Conservation (phyloP, 352 stramenopile species). For the Pythium biforme region DNA sequence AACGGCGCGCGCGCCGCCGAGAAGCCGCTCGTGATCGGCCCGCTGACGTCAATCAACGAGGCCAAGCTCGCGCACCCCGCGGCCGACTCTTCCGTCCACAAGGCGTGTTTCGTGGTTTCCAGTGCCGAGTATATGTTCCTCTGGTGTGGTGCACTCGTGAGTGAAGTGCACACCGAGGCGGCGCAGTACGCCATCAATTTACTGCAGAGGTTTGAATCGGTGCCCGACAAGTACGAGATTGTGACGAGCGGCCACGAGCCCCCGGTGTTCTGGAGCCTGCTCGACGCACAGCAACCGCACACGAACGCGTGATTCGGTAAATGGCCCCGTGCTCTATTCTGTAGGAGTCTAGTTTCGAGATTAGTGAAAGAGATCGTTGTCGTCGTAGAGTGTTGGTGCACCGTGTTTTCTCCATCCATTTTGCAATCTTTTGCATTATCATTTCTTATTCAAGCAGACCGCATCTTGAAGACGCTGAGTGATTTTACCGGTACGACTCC, state of each 20-base stretch:
- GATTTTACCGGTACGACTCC: too few relatives aligned
- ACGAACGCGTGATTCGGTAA: slow-evolving; percentile 21
- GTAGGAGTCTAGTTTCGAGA: slow-evolving; percentile 8
- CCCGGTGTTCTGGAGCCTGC: slow-evolving; percentile 66
- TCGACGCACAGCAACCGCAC: slow-evolving; percentile 40
- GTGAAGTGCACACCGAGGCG: slow-evolving; percentile 49
- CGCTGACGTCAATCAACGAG: slow-evolving; percentile 46
- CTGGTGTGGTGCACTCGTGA: slow-evolving; percentile 70
- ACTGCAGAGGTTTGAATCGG: slow-evolving; percentile 72
- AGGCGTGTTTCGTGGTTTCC: slow-evolving; percentile 68
- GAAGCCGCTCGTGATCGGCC: slow-evolving; percentile 60
- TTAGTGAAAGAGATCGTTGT: slow-evolving; percentile 10
- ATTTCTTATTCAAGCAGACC: background rate
- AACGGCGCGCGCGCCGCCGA: slow-evolving; percentile 33
- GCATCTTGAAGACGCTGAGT: background rate
- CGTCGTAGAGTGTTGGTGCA: background rate
- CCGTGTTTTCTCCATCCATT: background rate
- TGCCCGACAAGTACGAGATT: slow-evolving; percentile 72
- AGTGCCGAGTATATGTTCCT: slow-evolving; percentile 77
- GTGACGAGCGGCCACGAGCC: slow-evolving; percentile 69
- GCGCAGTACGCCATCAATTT: slow-evolving; percentile 59
- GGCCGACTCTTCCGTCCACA: slow-evolving; percentile 40
- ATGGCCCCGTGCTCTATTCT: slow-evolving; percentile 8
- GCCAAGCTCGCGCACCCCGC: slow-evolving; percentile 55
- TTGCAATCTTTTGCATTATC: background rate